Evolutionary conservation across 441 rosid genomes (phyloP).

Genomic region (Euphorbia celastroides): DNA sequence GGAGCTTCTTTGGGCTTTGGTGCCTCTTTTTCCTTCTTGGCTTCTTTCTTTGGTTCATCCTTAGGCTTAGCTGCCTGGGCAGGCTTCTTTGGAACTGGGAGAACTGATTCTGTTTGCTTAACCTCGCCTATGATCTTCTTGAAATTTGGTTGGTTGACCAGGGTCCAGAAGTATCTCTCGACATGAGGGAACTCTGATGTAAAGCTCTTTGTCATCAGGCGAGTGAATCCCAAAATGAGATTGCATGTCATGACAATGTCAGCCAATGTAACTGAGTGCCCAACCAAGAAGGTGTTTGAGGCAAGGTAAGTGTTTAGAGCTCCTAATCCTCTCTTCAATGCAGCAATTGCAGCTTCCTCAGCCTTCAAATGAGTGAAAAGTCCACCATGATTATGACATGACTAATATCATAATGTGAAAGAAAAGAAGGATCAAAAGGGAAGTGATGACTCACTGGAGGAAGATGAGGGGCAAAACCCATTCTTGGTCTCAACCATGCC

Average conservation of each 20-base stretch:
- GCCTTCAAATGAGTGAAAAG: conserved; percentile 27
- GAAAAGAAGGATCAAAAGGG: neutral
- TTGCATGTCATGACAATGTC: conserved; percentile 76
- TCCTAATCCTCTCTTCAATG: conserved; percentile 68
- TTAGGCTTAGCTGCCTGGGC: conserved; percentile 54
- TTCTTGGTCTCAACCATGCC: conserved; percentile 57
- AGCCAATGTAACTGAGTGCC: conserved; percentile 76
- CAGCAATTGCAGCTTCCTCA: conserved; percentile 72
- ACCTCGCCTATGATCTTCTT: conserved; percentile 74
- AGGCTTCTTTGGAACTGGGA: conserved; percentile 57
- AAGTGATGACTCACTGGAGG: conserved; percentile 48
- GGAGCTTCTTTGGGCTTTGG: conserved; percentile 48
- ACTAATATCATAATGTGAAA: neutral
- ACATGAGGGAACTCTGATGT: conserved; percentile 86
- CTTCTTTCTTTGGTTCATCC: conserved; percentile 61
- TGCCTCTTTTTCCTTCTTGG: conserved; percentile 45
- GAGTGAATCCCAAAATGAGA: conserved; percentile 44
- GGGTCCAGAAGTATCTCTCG: conserved; percentile 97
- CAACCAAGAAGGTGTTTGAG: conserved; percentile 74
- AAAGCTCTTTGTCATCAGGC: conserved; percentile 63
- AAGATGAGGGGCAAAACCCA: conserved; percentile 40
- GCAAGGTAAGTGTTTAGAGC: conserved; percentile 70
- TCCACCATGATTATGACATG: neutral
- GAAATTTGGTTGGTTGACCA: conserved; percentile 84
- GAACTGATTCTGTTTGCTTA: conserved; percentile 61